Base-by-base conservation (phyloP, 73 alveolate species). In the Uronychia binucleata region DNA sequence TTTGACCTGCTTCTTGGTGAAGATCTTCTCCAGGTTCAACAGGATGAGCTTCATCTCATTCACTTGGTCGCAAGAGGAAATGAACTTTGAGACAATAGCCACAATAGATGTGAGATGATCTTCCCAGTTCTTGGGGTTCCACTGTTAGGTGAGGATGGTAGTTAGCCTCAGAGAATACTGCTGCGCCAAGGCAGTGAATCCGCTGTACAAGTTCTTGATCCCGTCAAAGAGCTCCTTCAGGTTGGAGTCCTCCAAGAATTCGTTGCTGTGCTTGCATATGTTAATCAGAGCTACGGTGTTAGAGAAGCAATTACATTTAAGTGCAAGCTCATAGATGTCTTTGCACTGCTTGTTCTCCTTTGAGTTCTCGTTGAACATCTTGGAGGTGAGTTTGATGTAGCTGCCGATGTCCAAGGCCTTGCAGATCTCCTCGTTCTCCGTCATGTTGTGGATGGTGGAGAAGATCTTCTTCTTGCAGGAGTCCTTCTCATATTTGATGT, bases 391-490 rank as follows among this genome's bases (percentile, higher is more conserved):
- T 29, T 77, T 27, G 35, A 85, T 59, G 77, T 27, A 85, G 29
- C 30, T 57, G 8, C 77, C 58, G 28, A 85, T 82, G 31, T 85
- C 59, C 29, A 85, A 28, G 58, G 77, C 34, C 26, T 77, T 83
- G 79, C 94, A 88, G 28, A 83, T 67, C 19, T 88, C 91, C 60
- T 84, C 94, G 27, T 59, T 74, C 29, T 87, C 94, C 8, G 91
- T 88, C 80, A 88, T 80, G 85, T 83, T 88, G 85, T 88, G 85
- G 34, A 88, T 60, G 1, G 80, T 88, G 28, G 86, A 57, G 59
- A 88, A 88, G 29, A 83, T 57, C 58, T 83, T 83, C 84, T 83
- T 88, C 34, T 78, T 35, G 77, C 91, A 85, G 14, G 59, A 26
- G 13, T 85, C 91, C 34, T 78, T 77, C 11, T 57, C 67, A 28